phyloP scores from a whole-genome alignment of 257 asterid species.

The Solanum sitiens region DNA sequence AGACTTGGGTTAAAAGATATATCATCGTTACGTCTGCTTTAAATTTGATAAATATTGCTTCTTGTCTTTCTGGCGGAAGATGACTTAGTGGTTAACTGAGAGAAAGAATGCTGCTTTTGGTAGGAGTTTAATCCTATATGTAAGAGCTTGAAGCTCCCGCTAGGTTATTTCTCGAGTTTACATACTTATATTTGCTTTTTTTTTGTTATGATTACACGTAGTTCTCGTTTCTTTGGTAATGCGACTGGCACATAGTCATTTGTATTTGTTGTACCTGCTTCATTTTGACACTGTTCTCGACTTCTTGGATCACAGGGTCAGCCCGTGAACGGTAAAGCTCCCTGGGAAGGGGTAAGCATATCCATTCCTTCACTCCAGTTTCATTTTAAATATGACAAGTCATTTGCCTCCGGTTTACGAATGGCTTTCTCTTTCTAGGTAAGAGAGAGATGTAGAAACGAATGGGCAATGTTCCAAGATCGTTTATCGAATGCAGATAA shows the following conservation, averaged over 20 bases:
- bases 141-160: not conserved
- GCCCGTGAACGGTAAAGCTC: conserved; percentile 69
- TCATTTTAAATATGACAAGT: not conserved
- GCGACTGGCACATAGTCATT: not conserved
- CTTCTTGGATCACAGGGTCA: conserved; percentile 50
- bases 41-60: not conserved
- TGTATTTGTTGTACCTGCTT: not conserved
- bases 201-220: not conserved
- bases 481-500: conserved; percentile 88
- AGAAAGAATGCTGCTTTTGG: not conserved
- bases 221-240: not conserved
- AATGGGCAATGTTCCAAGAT: conserved; percentile 95
- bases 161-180: not conserved
- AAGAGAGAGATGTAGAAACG: conserved; percentile 84
- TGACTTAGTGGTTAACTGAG: not conserved
- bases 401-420: not conserved
- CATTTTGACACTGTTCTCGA: not conserved
- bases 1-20: not conserved
- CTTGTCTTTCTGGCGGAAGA: not conserved
- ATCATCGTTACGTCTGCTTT: not conserved
- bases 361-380: not conserved
- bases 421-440: conserved; percentile 32
- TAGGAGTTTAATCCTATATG: not conserved
- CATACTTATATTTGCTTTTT: not conserved
- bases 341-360: conserved; percentile 90